These are phyloP conservation scores for Waitea zeae DNA, from an alignment of 1,284 basidiomycete genomes.

Conservation along the genomic window DNA sequence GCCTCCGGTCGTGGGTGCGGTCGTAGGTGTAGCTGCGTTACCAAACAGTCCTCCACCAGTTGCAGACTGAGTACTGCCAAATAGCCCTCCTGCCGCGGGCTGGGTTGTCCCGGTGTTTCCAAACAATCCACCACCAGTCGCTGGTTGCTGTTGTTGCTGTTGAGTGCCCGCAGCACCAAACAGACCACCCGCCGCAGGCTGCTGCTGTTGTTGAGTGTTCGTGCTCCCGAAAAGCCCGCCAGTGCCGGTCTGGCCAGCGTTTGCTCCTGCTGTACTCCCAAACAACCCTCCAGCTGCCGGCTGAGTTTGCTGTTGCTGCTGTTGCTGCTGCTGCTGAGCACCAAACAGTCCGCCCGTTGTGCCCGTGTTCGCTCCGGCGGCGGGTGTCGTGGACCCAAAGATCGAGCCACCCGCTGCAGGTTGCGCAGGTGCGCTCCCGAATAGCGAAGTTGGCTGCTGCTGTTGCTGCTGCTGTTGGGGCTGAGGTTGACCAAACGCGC, in stretches of 20 bases:
- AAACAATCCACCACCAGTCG: conserved; percentile 9
- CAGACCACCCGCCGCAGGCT: conserved; percentile 7
- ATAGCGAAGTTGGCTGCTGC: too few relatives aligned
- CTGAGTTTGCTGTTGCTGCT: conserved; percentile 3
- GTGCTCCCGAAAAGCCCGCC: conserved; percentile 13
- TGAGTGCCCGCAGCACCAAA: conserved; percentile 12
- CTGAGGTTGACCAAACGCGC: too few relatives aligned
- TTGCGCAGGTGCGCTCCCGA: too few relatives aligned
- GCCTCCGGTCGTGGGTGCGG: conserved; percentile 2
- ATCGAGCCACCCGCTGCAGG: too few relatives aligned
- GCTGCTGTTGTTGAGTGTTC: conserved; percentile 7
- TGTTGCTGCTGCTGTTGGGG: too few relatives aligned
- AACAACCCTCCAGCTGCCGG: conserved; percentile 13
- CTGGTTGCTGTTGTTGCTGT: conserved; percentile 8
- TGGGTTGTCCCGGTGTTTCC: conserved; percentile 7
- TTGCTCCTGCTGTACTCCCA: conserved; percentile 11
- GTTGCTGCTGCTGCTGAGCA: too few relatives aligned
- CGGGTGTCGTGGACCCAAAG: too few relatives aligned
- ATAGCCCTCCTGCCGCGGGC: conserved; percentile 5
- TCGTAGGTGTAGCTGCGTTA: conserved; percentile 1
- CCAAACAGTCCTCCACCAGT: neutral
- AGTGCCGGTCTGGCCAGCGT: conserved; percentile 2
- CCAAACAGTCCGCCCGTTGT: too few relatives aligned
- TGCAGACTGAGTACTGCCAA: conserved; percentile 4
- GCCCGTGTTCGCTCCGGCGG: too few relatives aligned